Conservation (phyloP, 805 yeast genomes). For the Candida koratica region DNA sequence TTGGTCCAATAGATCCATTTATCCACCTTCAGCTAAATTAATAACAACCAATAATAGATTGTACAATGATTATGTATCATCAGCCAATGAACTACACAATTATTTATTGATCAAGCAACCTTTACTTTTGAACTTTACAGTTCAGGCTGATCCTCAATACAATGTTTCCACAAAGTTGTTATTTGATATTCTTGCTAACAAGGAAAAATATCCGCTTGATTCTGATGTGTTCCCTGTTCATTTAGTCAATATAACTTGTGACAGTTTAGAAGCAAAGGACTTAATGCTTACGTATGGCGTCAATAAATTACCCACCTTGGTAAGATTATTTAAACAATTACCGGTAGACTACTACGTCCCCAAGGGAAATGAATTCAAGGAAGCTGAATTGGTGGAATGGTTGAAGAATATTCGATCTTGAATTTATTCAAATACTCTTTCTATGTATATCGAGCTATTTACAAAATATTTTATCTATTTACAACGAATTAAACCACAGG, state of each 20-base stretch:
- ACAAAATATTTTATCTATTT: conserved; percentile 3
- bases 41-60: conserved; percentile 39
- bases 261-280: conserved; percentile 59
- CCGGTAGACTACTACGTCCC: conserved; percentile 36
- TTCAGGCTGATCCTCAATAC: conserved; percentile 58
- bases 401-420: conserved; percentile 9
- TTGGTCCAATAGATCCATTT: conserved; percentile 16
- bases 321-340: conserved; percentile 63
- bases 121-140: conserved; percentile 66
- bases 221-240: conserved; percentile 41
- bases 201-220: conserved; percentile 35
- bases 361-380: conserved; percentile 17
- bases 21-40: conserved; percentile 37
- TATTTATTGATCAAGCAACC: conserved; percentile 54
- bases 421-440: no score
- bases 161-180: conserved; percentile 61
- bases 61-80: conserved; percentile 43
- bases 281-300: conserved; percentile 55
- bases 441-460: no score
- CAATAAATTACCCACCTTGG: conserved; percentile 58
- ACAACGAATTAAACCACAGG: not conserved
- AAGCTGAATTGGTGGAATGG: conserved; percentile 31
- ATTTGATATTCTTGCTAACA: conserved; percentile 28
- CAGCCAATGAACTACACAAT: conserved; percentile 57
- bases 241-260: conserved; percentile 70